Evolutionary conservation across 305 asterid species (phyloP), one percentile per base, ranked within the genome.

Genomic region (Plantago lanceolata): DNA sequence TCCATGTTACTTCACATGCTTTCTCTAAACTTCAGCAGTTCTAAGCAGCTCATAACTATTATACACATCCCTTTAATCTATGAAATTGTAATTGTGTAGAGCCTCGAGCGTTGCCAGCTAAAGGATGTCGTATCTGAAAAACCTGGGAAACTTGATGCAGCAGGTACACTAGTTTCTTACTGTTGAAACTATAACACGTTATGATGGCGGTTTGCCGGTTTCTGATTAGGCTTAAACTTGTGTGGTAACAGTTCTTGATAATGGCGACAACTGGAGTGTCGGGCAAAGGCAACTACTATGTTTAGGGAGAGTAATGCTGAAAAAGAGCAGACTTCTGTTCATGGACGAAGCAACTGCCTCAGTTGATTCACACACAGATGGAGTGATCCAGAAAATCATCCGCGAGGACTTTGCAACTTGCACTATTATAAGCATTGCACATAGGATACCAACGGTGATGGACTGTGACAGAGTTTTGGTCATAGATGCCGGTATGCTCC

Each of bases 301-400:
- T 75, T 68, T 93, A 61, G 97, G 99, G 59, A 66, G 99, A 60
- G 99, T 90, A 72, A 87, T 93, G 99, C 84, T 93, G 13, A 90
- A 88, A 66, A 84, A 79, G 63, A 84, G 97, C 79, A 66, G 85
- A 11, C 88, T 94, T 57, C 67, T 94, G 54, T 94, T 90, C 65
- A 82, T 94, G 97, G 99, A 93, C 53, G 99, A 93, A 72, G 96
- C 99, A 19, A 93, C 97, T 0, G 99, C 99, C 0, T 90, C 96
- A 6, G 96, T 93, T 19, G 97, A 93, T 81, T 93, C 97, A 6
- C 86, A 76, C 52, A 93, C 97, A 0, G 99, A 93, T 45, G 94
- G 95, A 5, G 82, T 90, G 70, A 93, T 93, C 74, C 97, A 93
- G 78, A 88, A 67, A 63, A 93, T 93, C 78, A 90, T 93, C 54